phyloP scores from a whole-genome alignment of 129 eudicot species.

The Lonicera japonica region DNA sequence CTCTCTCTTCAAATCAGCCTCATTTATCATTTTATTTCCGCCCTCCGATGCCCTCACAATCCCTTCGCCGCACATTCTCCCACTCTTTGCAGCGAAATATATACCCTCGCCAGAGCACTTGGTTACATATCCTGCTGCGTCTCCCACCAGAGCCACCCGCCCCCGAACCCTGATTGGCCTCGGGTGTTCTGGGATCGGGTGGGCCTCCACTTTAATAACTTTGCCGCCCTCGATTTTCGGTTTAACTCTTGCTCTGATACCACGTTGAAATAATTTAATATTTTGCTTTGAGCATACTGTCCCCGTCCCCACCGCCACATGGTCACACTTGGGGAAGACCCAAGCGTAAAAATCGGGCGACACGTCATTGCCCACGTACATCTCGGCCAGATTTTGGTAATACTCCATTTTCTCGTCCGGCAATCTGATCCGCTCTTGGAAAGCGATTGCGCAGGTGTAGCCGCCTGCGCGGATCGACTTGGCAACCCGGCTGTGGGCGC shows the following conservation, averaged over 20 bases:
- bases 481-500: conserved; percentile 55
- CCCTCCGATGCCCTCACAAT: conserved; percentile 50
- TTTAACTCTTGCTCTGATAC: conserved; percentile 28
- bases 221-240: conserved; percentile 44
- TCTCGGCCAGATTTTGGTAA: conserved; percentile 55
- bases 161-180: conserved; percentile 48
- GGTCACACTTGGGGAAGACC: conserved; percentile 70
- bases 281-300: conserved; percentile 29
- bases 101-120: conserved; percentile 70
- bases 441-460: conserved; percentile 53
- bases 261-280: conserved; percentile 32
- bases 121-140: conserved; percentile 67
- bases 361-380: conserved; percentile 62
- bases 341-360: conserved; percentile 69
- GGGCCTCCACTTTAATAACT: conserved; percentile 54
- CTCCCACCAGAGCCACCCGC: conserved; percentile 56
- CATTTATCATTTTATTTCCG: conserved; percentile 42
- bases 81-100: conserved; percentile 56
- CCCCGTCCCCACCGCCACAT: conserved; percentile 66
- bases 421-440: conserved; percentile 51
- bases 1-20: conserved; percentile 56
- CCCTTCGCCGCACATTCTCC: conserved; percentile 63
- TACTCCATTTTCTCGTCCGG: conserved; percentile 54
- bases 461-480: conserved; percentile 45
- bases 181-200: conserved; percentile 73